phyloP scores from a whole-genome alignment of 2,329 filamentous ascomycete species.

The Aspergillus glaucus region DNA sequence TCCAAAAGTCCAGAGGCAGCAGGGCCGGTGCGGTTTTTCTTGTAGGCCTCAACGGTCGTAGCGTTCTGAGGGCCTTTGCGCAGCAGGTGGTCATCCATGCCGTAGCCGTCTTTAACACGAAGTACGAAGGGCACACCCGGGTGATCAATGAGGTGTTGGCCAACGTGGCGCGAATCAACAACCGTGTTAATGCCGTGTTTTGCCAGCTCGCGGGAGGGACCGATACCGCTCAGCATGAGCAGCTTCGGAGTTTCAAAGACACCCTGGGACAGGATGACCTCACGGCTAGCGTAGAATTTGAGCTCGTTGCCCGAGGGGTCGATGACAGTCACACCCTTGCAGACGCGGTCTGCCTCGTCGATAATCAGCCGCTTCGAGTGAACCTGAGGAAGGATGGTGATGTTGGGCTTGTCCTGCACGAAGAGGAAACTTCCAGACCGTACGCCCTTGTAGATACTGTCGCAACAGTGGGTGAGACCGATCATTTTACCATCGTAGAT shows the following conservation, averaged over 20 bases:
- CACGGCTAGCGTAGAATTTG: constrained; percentile 43
- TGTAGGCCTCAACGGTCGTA: constrained; percentile 28
- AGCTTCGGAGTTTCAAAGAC: constrained; percentile 49
- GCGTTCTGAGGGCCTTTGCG: constrained; percentile 30
- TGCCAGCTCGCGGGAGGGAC: constrained; percentile 26
- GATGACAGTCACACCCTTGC: constrained; percentile 44
- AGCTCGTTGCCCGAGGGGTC: constrained; percentile 35
- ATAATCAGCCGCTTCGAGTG: constrained; percentile 50
- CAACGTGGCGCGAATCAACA: constrained; percentile 20
- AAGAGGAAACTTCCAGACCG: constrained; percentile 46
- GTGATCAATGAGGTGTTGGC: constrained; percentile 29
- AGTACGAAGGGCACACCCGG: constrained; percentile 37
- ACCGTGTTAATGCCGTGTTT: constrained; percentile 26
- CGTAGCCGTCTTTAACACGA: constrained; percentile 36
- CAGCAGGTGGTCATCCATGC: constrained; percentile 33
- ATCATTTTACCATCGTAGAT: constrained; percentile 31
- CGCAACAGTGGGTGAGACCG: constrained; percentile 34
- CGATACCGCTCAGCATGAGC: constrained; percentile 44
- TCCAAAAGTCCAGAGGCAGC: neutral
- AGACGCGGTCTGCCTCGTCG: constrained; percentile 30
- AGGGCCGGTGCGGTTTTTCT: constrained; percentile 37
- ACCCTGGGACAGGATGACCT: constrained; percentile 45
- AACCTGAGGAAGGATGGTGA: constrained; percentile 37
- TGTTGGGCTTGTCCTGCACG: constrained; percentile 46
- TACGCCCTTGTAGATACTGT: constrained; percentile 50